These are phyloP conservation scores for Didymella sp. DNA, from an alignment of 2,329 filamentous ascomycete genomes.

Conservation along the genomic window DNA sequence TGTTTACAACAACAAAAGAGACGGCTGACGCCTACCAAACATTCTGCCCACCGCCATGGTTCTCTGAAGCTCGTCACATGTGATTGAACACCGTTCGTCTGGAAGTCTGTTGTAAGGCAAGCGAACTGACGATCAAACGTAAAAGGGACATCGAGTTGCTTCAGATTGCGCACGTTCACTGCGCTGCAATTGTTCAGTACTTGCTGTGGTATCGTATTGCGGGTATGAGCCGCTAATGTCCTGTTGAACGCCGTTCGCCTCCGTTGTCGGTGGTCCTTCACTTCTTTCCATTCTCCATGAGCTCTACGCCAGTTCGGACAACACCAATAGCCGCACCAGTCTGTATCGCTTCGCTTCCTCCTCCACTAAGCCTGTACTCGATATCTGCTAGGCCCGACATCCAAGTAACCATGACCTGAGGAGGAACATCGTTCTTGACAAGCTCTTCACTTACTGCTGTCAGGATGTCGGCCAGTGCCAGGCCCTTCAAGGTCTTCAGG, in stretches of 20 bases:
- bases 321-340: conserved; percentile 93
- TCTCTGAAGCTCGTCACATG: background rate
- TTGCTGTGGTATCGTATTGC: conserved; percentile 16
- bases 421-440: conserved; percentile 79
- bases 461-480: conserved; percentile 93
- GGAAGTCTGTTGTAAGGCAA: background rate
- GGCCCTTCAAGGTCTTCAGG: conserved; percentile 81
- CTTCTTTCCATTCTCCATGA: conserved; percentile 54
- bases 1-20: conserved; percentile 19
- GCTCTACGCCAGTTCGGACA: conserved; percentile 82
- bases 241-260: conserved; percentile 11
- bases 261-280: conserved; percentile 7
- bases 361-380: conserved; percentile 87
- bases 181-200: conserved; percentile 6
- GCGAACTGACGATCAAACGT: background rate
- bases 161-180: background rate
- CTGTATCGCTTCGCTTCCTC: conserved; percentile 85
- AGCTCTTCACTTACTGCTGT: conserved; percentile 85
- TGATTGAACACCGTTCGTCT: background rate
- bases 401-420: conserved; percentile 90
- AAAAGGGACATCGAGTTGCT: background rate
- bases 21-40: background rate
- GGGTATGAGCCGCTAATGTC: background rate
- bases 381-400: conserved; percentile 89
- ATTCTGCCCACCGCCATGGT: background rate